Conservation (phyloP, 768 basidiomycete species). For the Tephrocybe sp. region DNA sequence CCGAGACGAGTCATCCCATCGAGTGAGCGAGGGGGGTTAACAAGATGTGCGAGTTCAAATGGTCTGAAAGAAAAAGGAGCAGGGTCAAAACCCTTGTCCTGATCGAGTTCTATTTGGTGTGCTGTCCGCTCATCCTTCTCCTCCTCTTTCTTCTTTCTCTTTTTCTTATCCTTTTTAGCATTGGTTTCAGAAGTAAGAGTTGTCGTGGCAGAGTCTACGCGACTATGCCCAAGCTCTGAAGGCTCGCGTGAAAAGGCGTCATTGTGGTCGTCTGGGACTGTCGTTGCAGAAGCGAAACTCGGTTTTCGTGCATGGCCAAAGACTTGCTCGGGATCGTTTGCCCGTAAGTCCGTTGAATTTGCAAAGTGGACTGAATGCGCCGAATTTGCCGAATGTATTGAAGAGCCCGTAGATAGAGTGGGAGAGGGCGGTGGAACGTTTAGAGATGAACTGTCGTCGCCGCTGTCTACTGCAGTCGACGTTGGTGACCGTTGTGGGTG, state of each 20-base stretch:
- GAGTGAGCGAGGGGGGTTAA: conserved; percentile 82
- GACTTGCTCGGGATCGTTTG: conserved; percentile 58
- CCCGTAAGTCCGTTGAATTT: conserved; percentile 56
- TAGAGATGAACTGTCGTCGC: conserved; percentile 37
- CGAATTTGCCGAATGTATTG: conserved; percentile 24
- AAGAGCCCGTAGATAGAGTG: conserved; percentile 67
- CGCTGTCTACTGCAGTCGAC: conserved; percentile 27
- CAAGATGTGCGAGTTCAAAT: conserved; percentile 73
- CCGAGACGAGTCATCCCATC: too few species aligned
- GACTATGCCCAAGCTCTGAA: conserved; percentile 34
- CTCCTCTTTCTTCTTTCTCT: conserved; percentile 24
- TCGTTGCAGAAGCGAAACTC: conserved; percentile 53
- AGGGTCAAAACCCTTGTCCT: conserved; percentile 49
- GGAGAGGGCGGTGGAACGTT: conserved; percentile 65
- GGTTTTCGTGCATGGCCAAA: conserved; percentile 50
- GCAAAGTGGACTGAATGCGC: conserved; percentile 49
- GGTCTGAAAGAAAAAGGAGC: conserved; percentile 77
- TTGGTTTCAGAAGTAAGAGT: conserved; percentile 28
- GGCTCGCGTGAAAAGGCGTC: conserved; percentile 7
- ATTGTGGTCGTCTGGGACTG: conserved; percentile 46
- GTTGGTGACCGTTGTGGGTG: conserved; percentile 26
- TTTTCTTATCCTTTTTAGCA: conserved; percentile 21
- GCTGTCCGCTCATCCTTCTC: conserved; percentile 27
- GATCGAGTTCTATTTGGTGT: conserved; percentile 35
- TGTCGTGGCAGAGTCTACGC: conserved; percentile 35